Conservation (phyloP, 768 basidiomycete species). For the Termitomyces sp. region DNA sequence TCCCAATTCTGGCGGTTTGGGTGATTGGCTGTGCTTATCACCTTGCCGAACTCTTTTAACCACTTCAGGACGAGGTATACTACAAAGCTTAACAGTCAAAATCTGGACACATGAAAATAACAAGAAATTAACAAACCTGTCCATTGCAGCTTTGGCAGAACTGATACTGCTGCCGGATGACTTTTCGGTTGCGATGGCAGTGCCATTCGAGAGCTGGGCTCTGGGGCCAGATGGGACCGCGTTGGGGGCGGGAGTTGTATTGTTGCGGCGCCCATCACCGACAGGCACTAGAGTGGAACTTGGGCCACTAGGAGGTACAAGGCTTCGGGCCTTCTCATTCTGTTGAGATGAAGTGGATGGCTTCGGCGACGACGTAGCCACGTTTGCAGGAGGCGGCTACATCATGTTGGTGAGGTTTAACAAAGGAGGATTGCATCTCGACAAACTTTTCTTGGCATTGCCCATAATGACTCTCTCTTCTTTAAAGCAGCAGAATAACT, state of each 20-base stretch:
- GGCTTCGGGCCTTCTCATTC: conserved; percentile 28
- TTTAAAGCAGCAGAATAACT: conserved; percentile 75
- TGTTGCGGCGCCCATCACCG: conserved; percentile 33
- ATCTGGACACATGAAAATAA: not conserved
- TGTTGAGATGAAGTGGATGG: conserved; percentile 19
- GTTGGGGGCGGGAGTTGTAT: conserved; percentile 23
- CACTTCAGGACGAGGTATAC: conserved; percentile 76
- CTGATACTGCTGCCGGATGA: conserved; percentile 19
- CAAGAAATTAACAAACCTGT: conserved; percentile 42
- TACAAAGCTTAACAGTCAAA: conserved; percentile 21
- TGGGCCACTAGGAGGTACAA: conserved; percentile 34
- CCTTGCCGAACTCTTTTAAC: conserved; percentile 56
- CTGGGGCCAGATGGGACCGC: conserved; percentile 55
- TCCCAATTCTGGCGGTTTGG: conserved; percentile 21
- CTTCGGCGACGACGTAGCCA: conserved; percentile 24
- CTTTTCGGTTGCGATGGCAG: conserved; percentile 25
- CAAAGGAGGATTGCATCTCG: not conserved
- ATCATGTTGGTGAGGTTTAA: not conserved
- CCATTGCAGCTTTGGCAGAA: conserved; percentile 58
- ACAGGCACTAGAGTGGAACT: conserved; percentile 24
- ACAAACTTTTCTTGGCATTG: conserved; percentile 28
- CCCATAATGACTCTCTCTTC: conserved; percentile 63
- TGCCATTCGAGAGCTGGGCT: conserved; percentile 38
- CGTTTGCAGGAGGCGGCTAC: conserved; percentile 5
- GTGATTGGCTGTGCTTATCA: conserved; percentile 28